Conservation (phyloP, 257 asterid species). For the Coffea canephora region DNA sequence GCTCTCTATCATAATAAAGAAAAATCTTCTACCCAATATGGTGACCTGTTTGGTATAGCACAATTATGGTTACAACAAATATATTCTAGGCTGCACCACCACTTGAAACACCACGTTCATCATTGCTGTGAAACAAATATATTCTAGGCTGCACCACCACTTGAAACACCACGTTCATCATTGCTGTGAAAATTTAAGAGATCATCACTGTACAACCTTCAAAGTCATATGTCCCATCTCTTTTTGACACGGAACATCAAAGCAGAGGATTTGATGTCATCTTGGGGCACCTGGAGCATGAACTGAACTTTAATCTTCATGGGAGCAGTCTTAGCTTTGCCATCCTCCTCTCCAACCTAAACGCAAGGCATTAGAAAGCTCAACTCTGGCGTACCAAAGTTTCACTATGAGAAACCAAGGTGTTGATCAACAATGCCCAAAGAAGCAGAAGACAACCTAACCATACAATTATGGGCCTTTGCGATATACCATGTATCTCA, state of each 20-base stretch:
- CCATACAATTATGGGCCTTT: too few relatives aligned
- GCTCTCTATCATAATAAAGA: background rate
- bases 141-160: background rate
- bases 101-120: background rate
- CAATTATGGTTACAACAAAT: background rate
- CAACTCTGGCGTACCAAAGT: background rate
- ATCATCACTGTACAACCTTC: background rate
- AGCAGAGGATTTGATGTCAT: slow-evolving; percentile 60
- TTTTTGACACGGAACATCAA: slow-evolving; percentile 87
- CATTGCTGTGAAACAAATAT: background rate
- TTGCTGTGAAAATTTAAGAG: background rate
- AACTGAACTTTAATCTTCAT: slow-evolving; percentile 91
- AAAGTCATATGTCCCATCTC: slow-evolving; percentile 78
- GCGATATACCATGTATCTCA: background rate
- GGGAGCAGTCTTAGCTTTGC: slow-evolving; percentile 80
- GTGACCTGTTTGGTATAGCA: background rate
- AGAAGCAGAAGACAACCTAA: background rate
- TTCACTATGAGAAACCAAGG: background rate
- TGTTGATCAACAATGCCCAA: background rate
- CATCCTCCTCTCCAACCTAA: slow-evolving; percentile 82
- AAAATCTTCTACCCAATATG: background rate
- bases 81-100: background rate
- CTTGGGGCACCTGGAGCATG: slow-evolving; percentile 97
- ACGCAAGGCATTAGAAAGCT: background rate
- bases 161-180: background rate